These are phyloP conservation scores for Luzula sylvatica DNA, from an alignment of 176 grass and related monocot genomes.

Conservation along the genomic window DNA sequence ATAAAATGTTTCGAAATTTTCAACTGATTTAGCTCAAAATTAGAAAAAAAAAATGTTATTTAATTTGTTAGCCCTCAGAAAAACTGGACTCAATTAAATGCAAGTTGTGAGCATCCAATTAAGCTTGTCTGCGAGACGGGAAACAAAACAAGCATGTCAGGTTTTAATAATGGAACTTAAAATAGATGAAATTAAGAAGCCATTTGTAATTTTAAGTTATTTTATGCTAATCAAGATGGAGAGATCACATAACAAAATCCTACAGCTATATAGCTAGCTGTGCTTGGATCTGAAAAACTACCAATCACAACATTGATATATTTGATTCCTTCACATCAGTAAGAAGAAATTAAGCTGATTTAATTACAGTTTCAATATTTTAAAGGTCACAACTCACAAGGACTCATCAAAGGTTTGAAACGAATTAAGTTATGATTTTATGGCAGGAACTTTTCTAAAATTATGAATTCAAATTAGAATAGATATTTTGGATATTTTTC, in stretches of 20 bases:
- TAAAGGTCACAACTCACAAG: too few relatives aligned
- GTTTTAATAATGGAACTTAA: neutral
- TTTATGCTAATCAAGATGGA: constrained; percentile 8
- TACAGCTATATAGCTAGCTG: neutral
- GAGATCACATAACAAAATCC: too few relatives aligned
- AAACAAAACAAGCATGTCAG: constrained; percentile 10
- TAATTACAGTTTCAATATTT: too few relatives aligned
- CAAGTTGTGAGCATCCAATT: constrained; percentile 11
- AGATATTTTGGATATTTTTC: too few relatives aligned
- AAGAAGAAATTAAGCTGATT: too few relatives aligned
- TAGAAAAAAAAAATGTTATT: neutral
- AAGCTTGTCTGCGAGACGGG: neutral
- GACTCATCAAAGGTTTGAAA: too few relatives aligned
- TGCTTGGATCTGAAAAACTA: constrained; percentile 1
- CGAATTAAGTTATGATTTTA: too few relatives aligned
- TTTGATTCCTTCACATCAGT: neutral
- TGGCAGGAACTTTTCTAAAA: too few relatives aligned
- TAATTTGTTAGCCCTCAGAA: neutral
- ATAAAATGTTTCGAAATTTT: too few relatives aligned
- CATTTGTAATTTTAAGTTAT: neutral
- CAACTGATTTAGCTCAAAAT: too few relatives aligned
- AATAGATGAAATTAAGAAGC: neutral
- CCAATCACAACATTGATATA: neutral
- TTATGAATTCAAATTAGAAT: too few relatives aligned
- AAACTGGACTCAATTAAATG: neutral